These are phyloP conservation scores for Purshia tridentata DNA, from an alignment of 306 rosid species.

Conservation along the genomic window DNA sequence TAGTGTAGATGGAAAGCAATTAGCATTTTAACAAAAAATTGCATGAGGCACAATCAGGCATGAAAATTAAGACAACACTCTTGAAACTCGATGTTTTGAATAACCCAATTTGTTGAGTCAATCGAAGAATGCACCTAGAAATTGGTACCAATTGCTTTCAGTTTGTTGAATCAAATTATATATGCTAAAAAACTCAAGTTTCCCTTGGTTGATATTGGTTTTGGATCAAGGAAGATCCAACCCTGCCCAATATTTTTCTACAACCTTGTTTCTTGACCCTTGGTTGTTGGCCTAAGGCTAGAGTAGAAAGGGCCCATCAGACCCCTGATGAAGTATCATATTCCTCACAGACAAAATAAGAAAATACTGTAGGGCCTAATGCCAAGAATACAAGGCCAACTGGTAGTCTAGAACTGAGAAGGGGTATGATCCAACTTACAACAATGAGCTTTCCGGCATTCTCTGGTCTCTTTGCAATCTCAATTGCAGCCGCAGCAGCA, in stretches of 20 bases:
- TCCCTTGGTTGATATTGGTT: not conserved
- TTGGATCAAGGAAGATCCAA: not conserved
- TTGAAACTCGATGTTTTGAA: too few species aligned
- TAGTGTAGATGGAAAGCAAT: not conserved
- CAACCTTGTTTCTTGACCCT: not conserved
- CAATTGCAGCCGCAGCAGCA: constrained; percentile 67
- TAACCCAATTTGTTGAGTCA: too few species aligned
- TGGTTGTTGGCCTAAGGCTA: not conserved
- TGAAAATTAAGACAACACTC: too few species aligned
- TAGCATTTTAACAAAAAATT: not conserved
- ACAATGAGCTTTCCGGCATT: constrained; percentile 73
- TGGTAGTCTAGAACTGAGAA: not conserved
- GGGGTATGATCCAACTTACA: constrained; percentile 46
- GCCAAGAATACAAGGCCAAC: not conserved
- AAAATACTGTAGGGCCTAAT: too few species aligned
- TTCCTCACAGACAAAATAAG: not conserved
- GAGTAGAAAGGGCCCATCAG: not conserved
- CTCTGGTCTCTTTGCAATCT: constrained; percentile 65
- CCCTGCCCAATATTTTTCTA: not conserved
- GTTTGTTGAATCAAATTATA: too few species aligned
- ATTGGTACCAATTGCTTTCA: too few species aligned
- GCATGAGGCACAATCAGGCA: not conserved
- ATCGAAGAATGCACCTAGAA: too few species aligned
- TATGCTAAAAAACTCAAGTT: not conserved
- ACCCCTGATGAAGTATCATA: not conserved